Percentiles rank a stretch among this genome's conserved stretches.
phyloP scores from a whole-genome alignment of 306 rosid genomes.

The Cicer yamashitae region DNA sequence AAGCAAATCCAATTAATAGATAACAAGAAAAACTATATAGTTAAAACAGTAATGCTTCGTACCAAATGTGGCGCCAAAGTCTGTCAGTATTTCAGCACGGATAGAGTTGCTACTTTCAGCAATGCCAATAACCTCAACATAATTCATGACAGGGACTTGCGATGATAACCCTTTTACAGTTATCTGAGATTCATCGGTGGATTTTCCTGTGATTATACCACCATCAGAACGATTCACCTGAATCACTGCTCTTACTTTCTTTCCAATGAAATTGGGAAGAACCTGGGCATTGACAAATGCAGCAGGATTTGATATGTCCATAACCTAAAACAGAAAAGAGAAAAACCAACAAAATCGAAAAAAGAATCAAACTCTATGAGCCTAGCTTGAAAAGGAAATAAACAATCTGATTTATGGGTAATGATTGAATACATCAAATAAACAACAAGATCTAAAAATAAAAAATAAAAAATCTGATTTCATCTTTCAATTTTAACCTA shows the following conservation, averaged over 20 bases:
- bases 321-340: constrained; percentile 39
- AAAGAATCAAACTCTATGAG: neutral
- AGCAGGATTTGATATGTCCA: constrained; percentile 62
- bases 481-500: neutral
- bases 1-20: neutral
- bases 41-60: constrained; percentile 3
- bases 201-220: constrained; percentile 39
- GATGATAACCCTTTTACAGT: constrained; percentile 59
- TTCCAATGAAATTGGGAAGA: constrained; percentile 56
- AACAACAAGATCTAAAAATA: neutral
- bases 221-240: constrained; percentile 55
- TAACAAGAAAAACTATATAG: neutral
- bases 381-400: neutral
- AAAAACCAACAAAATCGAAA: neutral
- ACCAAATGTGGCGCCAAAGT: constrained; percentile 65
- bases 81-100: constrained; percentile 53
- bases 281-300: constrained; percentile 56
- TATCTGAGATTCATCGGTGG: constrained; percentile 53
- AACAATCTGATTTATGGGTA: neutral
- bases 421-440: neutral
- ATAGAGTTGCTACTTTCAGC: constrained; percentile 55
- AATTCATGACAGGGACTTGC: constrained; percentile 50
- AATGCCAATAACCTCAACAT: constrained; percentile 59
- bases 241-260: constrained; percentile 58
- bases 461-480: neutral